phyloP scores from a whole-genome alignment of 176 grass and related monocot genomes.

The Miscanthus lutarioriparius region DNA sequence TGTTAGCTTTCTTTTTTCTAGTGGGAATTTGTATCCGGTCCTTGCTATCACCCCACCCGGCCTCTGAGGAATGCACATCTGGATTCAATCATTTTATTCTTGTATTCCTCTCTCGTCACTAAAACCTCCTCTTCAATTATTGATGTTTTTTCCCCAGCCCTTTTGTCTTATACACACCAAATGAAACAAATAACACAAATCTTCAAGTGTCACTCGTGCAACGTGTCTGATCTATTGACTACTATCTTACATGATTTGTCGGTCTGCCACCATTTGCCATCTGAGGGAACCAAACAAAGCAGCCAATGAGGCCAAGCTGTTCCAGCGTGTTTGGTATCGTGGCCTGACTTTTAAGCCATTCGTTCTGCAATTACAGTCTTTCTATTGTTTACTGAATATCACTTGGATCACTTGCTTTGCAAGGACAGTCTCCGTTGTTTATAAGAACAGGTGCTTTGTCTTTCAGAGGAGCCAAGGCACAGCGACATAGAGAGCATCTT shows the following conservation, averaged over 20 bases:
- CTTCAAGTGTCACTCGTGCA: background rate
- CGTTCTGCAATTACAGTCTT: background rate
- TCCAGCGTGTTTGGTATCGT: background rate
- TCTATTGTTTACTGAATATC: background rate
- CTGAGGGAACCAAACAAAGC: background rate
- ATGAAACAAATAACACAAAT: background rate
- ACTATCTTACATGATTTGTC: background rate
- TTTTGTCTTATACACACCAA: background rate
- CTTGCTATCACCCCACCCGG: background rate
- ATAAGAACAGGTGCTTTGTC: background rate
- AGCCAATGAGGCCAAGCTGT: background rate
- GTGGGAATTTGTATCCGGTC: conserved; percentile 33
- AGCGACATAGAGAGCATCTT: background rate
- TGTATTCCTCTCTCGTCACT: background rate
- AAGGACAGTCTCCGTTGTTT: background rate
- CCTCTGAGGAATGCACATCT: conserved; percentile 27
- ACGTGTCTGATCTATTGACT: background rate
- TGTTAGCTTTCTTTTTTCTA: conserved; percentile 5
- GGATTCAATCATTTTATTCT: conserved; percentile 34
- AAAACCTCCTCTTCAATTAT: conserved; percentile 21
- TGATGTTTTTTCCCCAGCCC: background rate
- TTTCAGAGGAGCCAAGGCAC: background rate
- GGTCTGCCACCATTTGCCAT: background rate
- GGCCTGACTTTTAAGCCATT: background rate
- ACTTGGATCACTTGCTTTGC: background rate